Percentiles rank a stretch among this genome's conserved stretches.
Evolutionary conservation across 2,329 filamentous ascomycete species (phyloP).

Genomic region (Sclerotinia glacialis): DNA sequence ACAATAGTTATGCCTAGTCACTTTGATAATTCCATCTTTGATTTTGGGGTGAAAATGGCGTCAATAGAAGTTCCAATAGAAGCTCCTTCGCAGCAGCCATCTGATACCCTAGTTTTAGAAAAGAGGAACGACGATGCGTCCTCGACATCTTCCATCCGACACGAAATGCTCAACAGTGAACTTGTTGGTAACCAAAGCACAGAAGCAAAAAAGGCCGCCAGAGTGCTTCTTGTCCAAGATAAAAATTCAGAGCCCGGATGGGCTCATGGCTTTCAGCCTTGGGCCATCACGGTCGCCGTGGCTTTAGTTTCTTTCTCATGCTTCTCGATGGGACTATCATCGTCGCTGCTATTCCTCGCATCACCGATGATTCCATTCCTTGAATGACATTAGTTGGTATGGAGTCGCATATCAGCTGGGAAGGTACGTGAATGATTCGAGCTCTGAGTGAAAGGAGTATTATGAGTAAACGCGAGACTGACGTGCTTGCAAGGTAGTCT

Average conservation of each 20-base stretch:
- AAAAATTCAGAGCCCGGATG: neutral
- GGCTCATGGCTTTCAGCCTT: conserved; percentile 30
- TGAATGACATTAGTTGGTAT: conserved; percentile 16
- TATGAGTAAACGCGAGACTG: neutral
- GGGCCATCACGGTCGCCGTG: conserved; percentile 33
- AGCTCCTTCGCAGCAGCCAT: neutral
- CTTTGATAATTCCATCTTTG: conserved; percentile 7
- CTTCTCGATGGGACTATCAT: conserved; percentile 25
- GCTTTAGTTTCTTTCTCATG: conserved; percentile 36
- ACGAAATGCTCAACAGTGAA: conserved; percentile 8
- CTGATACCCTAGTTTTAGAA: neutral
- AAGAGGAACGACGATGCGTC: neutral
- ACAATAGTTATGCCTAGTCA: neutral
- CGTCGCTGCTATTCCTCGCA: conserved; percentile 10
- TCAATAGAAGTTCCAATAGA: conserved; percentile 6
- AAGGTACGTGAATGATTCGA: conserved; percentile 4
- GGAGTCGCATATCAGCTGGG: conserved; percentile 12
- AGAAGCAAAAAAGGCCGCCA: conserved; percentile 1
- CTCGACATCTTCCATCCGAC: neutral
- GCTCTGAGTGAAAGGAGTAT: neutral
- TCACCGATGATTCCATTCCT: conserved; percentile 9
- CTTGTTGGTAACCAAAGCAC: neutral
- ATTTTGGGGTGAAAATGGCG: conserved; percentile 3
- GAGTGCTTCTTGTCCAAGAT: neutral
- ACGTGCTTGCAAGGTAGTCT: neutral